Evolutionary conservation across 805 yeast genomes (phyloP).

Genomic region (Pichia manshurica): DNA sequence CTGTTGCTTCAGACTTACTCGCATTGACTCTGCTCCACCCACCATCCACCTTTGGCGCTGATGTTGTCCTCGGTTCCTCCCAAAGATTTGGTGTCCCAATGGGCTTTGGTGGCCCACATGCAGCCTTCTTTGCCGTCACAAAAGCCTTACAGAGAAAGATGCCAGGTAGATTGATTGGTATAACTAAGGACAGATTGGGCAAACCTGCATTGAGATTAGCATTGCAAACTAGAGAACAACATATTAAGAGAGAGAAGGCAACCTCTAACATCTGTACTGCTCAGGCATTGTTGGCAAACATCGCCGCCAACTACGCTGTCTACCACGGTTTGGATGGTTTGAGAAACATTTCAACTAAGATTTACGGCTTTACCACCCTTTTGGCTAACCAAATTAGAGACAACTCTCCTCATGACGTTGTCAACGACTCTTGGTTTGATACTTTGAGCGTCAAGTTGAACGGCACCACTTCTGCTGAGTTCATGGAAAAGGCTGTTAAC

Average conservation of each 20-base stretch:
- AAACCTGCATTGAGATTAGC: constrained; percentile 88
- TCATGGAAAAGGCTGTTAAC: constrained; percentile 53
- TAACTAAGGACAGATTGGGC: constrained; percentile 86
- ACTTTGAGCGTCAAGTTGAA: constrained; percentile 64
- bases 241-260: constrained; percentile 94
- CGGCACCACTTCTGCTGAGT: constrained; percentile 46
- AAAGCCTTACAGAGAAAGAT: constrained; percentile 79
- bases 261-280: constrained; percentile 98
- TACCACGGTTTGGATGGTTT: constrained; percentile 93
- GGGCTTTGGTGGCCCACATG: constrained; percentile 99
- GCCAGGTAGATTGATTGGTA: constrained; percentile 95
- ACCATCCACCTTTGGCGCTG: constrained; percentile 84
- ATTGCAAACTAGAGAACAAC: constrained; percentile 96
- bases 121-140: constrained; percentile 92
- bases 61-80: constrained; percentile 84
- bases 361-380: constrained; percentile 65
- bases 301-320: constrained; percentile 92
- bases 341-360: constrained; percentile 67
- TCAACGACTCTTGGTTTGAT: constrained; percentile 61
- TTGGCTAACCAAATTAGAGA: constrained; percentile 54
- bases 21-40: constrained; percentile 83
- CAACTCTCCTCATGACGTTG: constrained; percentile 40
- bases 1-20: constrained; percentile 87
- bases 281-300: constrained; percentile 92
- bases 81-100: constrained; percentile 97